A percentile compares a stretch with the other conserved stretches of the same genome.
Evolutionary conservation across 169 alveolate species (phyloP).

Genomic region (Eimeria falciformis): DNA sequence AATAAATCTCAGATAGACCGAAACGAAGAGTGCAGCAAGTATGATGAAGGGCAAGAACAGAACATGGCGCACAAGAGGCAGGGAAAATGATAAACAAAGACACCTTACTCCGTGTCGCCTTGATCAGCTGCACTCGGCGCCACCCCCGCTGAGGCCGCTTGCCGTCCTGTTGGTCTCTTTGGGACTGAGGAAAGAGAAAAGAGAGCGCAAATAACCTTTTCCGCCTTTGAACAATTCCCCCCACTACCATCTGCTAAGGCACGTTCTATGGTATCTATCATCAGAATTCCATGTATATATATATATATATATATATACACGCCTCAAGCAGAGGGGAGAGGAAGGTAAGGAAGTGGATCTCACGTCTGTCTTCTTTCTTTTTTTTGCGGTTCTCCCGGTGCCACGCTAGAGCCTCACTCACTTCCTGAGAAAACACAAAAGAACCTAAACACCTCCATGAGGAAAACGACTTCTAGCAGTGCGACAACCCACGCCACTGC

Average conservation of each 20-base stretch:
- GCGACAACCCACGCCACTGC: background rate
- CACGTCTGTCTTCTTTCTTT: constrained; percentile 62
- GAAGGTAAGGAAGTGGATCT: background rate
- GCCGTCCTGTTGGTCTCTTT: constrained; percentile 11
- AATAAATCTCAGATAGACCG: too few species aligned
- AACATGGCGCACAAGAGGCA: too few species aligned
- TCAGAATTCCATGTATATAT: too few species aligned
- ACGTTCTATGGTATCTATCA: too few species aligned
- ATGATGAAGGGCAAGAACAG: too few species aligned
- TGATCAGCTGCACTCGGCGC: background rate
- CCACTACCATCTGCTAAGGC: too few species aligned
- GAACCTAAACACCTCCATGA: background rate
- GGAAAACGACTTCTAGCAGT: background rate
- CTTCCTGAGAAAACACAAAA: background rate
- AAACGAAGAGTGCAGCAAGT: too few species aligned
- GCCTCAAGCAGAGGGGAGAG: background rate
- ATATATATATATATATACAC: background rate
- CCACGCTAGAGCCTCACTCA: constrained; percentile 63
- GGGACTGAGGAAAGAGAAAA: background rate
- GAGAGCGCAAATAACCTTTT: background rate
- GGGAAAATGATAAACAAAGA: background rate
- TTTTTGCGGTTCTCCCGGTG: constrained; percentile 70
- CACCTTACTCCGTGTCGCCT: background rate
- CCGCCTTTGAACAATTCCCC: background rate
- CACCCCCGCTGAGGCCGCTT: background rate